phyloP scores from a whole-genome alignment of 768 basidiomycete genomes.

The Tremella fuciformis region DNA sequence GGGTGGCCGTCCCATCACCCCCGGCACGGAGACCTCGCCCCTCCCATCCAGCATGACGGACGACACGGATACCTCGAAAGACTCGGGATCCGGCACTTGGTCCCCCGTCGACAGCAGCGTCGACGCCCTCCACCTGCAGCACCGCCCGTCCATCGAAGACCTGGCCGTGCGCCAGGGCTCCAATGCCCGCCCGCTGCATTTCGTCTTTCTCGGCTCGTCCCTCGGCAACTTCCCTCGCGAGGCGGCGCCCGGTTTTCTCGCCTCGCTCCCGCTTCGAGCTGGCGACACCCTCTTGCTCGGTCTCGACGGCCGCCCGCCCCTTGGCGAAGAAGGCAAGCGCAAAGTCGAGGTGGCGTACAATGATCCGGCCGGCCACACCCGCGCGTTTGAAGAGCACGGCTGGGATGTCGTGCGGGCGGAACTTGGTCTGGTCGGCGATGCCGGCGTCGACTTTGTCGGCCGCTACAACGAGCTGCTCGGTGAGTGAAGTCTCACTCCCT shows the following conservation, averaged over 20 bases:
- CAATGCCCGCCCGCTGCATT: conserved; percentile 61
- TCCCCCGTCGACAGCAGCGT: conserved; percentile 2
- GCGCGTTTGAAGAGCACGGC: conserved; percentile 81
- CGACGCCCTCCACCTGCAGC: no score
- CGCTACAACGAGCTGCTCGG: conserved; percentile 44
- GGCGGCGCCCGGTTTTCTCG: conserved; percentile 70
- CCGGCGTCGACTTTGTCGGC: conserved; percentile 44
- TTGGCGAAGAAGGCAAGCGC: conserved; percentile 57
- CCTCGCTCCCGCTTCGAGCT: conserved; percentile 69
- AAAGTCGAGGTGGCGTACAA: conserved; percentile 83
- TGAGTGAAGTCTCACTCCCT: no score
- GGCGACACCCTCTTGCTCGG: conserved; percentile 81
- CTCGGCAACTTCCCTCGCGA: conserved; percentile 81
- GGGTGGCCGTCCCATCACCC: conserved; percentile 9
- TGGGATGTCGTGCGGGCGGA: conserved; percentile 65
- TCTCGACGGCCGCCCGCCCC: conserved; percentile 68
- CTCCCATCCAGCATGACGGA: conserved; percentile 7
- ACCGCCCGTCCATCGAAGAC: background rate
- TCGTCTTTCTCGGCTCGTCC: conserved; percentile 88
- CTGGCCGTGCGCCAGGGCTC: background rate
- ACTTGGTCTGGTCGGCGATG: conserved; percentile 56
- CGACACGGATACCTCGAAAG: conserved; percentile 2
- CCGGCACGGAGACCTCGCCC: conserved; percentile 4
- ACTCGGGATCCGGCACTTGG: conserved; percentile 5
- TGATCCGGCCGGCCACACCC: conserved; percentile 70